Evolutionary conservation across 345 rosid species (phyloP).

Genomic region (Eucalyptus urophylla): DNA sequence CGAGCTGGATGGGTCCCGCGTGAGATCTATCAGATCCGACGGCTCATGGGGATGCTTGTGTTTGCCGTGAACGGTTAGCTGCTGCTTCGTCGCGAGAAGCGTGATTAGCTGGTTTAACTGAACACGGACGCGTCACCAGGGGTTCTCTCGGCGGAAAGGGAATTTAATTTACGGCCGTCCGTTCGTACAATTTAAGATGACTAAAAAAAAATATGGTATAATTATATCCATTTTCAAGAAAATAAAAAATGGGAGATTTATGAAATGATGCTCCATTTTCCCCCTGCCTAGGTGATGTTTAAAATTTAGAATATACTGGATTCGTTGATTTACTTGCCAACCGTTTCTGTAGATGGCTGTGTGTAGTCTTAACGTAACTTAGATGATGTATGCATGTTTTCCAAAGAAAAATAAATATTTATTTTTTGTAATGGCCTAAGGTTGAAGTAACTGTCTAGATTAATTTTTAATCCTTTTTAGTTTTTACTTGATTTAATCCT

Average conservation of each 20-base stretch:
- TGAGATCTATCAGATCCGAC: not conserved
- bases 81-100: not conserved
- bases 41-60: not conserved
- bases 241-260: not conserved
- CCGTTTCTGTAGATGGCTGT: accelerated
- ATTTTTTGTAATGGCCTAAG: not conserved
- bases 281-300: too few relatives aligned
- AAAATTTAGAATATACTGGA: too few relatives aligned
- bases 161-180: not conserved
- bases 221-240: not conserved
- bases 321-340: not conserved
- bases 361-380: accelerated
- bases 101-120: not conserved
- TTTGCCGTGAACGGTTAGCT: not conserved
- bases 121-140: not conserved
- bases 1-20: not conserved
- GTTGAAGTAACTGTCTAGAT: not conserved
- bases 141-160: not conserved
- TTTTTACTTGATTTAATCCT: too few relatives aligned
- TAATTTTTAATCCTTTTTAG: too few relatives aligned
- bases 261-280: not conserved
- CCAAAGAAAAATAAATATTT: too few relatives aligned
- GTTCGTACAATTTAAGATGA: not conserved
- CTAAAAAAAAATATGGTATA: too few relatives aligned
- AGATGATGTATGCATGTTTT: too few relatives aligned